phyloP scores from a whole-genome alignment of 352 stramenopile species.

The Elongisporangium prolatum region DNA sequence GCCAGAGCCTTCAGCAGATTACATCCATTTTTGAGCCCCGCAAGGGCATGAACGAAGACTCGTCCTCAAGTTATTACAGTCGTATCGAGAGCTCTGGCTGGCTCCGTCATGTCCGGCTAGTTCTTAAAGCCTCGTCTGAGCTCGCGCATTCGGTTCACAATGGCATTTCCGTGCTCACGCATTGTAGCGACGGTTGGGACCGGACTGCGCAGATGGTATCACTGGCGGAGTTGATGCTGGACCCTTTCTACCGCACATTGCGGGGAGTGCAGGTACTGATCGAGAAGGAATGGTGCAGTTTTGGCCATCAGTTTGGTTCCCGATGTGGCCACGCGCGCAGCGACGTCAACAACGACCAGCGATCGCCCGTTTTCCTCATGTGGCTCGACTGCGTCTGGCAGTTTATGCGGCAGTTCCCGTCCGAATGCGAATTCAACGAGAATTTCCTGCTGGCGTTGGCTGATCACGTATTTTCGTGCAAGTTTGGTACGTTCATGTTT shows the following conservation, averaged over 20 bases:
- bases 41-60: conserved; percentile 77
- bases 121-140: conserved; percentile 92
- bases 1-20: conserved; percentile 91
- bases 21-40: conserved; percentile 73
- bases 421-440: conserved; percentile 97
- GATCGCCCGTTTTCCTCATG: conserved; percentile 97
- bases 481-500: conserved; percentile 98
- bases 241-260: conserved; percentile 97
- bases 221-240: conserved; percentile 95
- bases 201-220: conserved; percentile 96
- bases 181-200: conserved; percentile 99
- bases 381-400: conserved; percentile 99
- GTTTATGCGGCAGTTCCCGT: conserved; percentile 94
- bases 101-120: conserved; percentile 91
- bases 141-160: conserved; percentile 93
- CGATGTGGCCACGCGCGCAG: conserved; percentile 90
- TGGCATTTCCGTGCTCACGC: conserved; percentile 93
- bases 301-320: conserved; percentile 97
- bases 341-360: conserved; percentile 90
- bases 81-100: conserved; percentile 94
- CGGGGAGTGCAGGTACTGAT: conserved; percentile 95
- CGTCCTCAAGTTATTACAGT: conserved; percentile 77
- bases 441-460: conserved; percentile 90
- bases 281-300: conserved; percentile 99
- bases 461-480: conserved; percentile 96